Evolutionary conservation across 225 moss, liverwort and hornwort genomes (phyloP).

Genomic region (Antitrichia curtipendula): DNA sequence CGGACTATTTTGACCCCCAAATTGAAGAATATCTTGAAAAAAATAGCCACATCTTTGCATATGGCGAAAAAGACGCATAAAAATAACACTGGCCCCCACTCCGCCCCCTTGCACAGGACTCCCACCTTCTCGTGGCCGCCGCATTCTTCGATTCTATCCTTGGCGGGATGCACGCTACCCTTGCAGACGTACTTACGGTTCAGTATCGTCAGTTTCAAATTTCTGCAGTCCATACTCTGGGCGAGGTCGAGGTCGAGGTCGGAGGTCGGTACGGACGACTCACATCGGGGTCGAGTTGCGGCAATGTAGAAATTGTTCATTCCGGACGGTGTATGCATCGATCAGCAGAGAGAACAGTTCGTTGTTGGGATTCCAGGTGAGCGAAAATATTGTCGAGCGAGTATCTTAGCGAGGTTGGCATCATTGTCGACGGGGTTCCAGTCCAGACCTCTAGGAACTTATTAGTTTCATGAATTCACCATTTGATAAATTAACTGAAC

Average conservation of each 20-base stretch:
- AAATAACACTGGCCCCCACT: not conserved
- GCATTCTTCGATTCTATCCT: not conserved
- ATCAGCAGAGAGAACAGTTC: not conserved
- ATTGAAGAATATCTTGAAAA: not conserved
- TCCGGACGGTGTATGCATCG: not conserved
- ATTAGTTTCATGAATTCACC: not conserved
- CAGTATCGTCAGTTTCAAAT: not conserved
- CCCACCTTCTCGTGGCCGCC: no score
- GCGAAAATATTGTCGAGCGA: not conserved
- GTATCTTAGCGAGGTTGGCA: not conserved
- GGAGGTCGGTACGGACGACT: not conserved
- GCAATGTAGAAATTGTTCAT: not conserved
- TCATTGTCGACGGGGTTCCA: not conserved
- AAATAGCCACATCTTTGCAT: not conserved
- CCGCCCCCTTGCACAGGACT: not conserved
- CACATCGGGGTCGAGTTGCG: not conserved
- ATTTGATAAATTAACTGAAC: not conserved
- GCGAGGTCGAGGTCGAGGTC: no score
- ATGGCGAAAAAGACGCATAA: not conserved
- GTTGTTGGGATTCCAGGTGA: not conserved
- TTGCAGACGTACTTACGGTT: not conserved
- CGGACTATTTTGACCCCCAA: not conserved
- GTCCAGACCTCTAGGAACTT: not conserved
- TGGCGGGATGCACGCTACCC: not conserved
- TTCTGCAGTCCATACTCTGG: not conserved